Evolutionary conservation across 176 grass and related monocot species (phyloP).

Genomic region (Metroxylon sagu): DNA sequence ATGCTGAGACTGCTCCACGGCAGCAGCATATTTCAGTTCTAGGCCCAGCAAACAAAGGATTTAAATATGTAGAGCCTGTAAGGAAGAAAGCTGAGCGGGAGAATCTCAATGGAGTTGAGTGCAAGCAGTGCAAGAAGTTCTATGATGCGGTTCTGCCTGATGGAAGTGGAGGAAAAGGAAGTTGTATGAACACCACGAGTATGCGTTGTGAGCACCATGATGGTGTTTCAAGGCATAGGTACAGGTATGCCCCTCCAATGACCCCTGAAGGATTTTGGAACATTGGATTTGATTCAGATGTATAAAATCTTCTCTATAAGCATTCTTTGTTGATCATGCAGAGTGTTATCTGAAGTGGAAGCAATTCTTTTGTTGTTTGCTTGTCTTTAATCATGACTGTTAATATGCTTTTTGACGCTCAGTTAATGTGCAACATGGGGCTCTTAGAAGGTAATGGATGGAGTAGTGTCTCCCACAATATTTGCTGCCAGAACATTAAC

Average conservation of each 20-base stretch:
- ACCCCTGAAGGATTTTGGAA: slow-evolving; percentile 97
- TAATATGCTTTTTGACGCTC: no score
- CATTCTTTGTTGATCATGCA: no score
- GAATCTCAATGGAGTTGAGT: slow-evolving; percentile 76
- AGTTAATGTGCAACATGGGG: no score
- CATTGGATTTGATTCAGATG: slow-evolving; percentile 92
- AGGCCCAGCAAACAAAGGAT: slow-evolving; percentile 43
- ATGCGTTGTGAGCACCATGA: slow-evolving; percentile 83
- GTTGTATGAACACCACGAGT: slow-evolving; percentile 17
- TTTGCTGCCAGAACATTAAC: no score
- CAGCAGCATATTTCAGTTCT: slow-evolving; percentile 43
- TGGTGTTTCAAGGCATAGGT: slow-evolving; percentile 86
- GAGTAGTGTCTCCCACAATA: no score
- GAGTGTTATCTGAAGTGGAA: background rate
- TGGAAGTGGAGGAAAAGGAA: slow-evolving; percentile 22
- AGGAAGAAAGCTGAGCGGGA: slow-evolving; percentile 81
- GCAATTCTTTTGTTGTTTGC: background rate
- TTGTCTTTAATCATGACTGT: no score
- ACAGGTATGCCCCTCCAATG: slow-evolving; percentile 72
- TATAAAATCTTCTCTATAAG: slow-evolving; percentile 26
- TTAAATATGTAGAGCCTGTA: slow-evolving; percentile 77
- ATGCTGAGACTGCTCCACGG: slow-evolving; percentile 23
- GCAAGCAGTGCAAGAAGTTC: slow-evolving; percentile 96
- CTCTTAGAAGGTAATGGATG: no score
- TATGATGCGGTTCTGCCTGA: slow-evolving; percentile 83